Percentiles rank a stretch among this genome's conserved stretches.
These are phyloP conservation scores for Micractinium sp. DNA, from an alignment of 139 green algal species.

Conservation along the genomic window DNA sequence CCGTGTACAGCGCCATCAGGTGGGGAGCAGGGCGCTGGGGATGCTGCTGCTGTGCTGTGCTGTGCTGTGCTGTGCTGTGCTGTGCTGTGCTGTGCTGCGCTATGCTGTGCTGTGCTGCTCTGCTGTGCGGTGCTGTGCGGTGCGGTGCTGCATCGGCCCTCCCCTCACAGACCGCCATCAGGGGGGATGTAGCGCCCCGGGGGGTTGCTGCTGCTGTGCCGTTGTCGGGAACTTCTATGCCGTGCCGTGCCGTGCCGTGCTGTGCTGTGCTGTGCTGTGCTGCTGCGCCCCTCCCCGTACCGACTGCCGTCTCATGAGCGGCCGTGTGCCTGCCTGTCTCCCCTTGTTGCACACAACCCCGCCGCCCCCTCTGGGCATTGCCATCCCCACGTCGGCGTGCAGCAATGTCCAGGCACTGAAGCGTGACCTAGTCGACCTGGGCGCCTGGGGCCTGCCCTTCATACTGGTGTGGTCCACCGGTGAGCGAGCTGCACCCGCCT, in stretches of 20 bases:
- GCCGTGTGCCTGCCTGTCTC: no score
- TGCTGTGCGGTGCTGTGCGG: background rate
- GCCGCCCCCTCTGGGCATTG: no score
- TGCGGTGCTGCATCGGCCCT: background rate
- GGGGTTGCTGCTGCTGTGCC: background rate
- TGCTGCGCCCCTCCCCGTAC: no score
- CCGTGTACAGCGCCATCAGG: slow-evolving; percentile 55
- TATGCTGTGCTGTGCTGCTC: background rate
- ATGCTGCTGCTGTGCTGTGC: background rate
- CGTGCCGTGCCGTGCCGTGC: background rate
- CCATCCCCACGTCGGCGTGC: background rate
- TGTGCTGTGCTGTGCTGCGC: background rate
- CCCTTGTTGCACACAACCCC: no score
- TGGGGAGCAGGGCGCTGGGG: background rate
- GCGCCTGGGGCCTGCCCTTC: slow-evolving; percentile 39
- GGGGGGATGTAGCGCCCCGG: background rate
- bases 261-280: background rate
- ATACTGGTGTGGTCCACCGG: slow-evolving; percentile 3
- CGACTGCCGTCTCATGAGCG: background rate
- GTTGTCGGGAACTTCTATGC: no score
- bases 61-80: background rate
- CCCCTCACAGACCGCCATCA: slow-evolving; percentile 31
- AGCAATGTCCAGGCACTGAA: slow-evolving; percentile 42
- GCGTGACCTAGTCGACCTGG: slow-evolving; percentile 48
- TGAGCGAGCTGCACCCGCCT: background rate